phyloP scores from a whole-genome alignment of 139 green algal genomes.

The Chlorella sp. region DNA sequence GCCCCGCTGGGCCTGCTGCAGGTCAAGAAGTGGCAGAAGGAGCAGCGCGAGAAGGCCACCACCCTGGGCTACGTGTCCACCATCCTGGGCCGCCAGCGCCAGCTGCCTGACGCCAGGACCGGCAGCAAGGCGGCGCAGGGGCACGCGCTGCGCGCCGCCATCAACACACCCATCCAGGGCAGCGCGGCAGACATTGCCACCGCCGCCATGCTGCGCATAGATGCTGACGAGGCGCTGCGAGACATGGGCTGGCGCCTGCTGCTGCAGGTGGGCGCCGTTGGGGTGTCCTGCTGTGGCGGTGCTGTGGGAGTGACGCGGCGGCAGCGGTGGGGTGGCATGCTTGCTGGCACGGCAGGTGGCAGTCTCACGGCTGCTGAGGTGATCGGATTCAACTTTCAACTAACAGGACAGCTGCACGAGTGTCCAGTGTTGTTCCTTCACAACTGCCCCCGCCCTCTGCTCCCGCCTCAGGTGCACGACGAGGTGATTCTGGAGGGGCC shows the following conservation, averaged over 20 bases:
- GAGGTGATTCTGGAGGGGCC: slow-evolving; percentile 99
- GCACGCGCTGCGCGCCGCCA: slow-evolving; percentile 85
- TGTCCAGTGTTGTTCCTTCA: background rate
- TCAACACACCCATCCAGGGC: slow-evolving; percentile 98
- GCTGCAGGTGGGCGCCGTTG: slow-evolving; percentile 76
- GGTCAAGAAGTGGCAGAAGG: slow-evolving; percentile 83
- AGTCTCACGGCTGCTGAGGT: background rate
- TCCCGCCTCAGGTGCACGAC: slow-evolving; percentile 97
- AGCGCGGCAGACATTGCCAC: slow-evolving; percentile 93
- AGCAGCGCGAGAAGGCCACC: slow-evolving; percentile 57
- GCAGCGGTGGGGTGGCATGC: background rate
- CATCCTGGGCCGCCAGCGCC: slow-evolving; percentile 84
- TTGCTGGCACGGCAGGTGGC: background rate
- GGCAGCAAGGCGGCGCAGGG: slow-evolving; percentile 32
- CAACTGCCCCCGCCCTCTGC: background rate
- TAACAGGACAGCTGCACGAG: background rate
- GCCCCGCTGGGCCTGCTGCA: slow-evolving; percentile 31
- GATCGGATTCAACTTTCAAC: background rate
- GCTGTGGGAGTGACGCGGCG: background rate
- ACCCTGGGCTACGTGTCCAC: slow-evolving; percentile 76
- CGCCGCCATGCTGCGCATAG: slow-evolving; percentile 94
- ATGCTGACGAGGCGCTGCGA: slow-evolving; percentile 60
- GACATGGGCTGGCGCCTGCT: slow-evolving; percentile 90
- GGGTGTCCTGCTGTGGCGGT: background rate
- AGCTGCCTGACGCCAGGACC: slow-evolving; percentile 72